Percentiles rank a stretch among this genome's conserved stretches.
Conservation (phyloP, 768 basidiomycete species). For the Fistulinella prunicolor region DNA sequence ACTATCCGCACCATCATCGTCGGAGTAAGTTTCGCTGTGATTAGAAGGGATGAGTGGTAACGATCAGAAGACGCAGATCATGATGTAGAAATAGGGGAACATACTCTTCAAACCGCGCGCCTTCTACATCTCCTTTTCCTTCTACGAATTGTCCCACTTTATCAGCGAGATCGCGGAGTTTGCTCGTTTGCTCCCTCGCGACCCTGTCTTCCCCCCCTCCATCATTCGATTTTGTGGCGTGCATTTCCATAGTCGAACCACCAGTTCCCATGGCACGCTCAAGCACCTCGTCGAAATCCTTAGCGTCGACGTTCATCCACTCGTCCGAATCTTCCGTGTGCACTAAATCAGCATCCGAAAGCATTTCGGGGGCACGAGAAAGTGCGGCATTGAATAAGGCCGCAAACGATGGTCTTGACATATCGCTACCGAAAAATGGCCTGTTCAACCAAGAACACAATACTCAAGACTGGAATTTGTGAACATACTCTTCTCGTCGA, state of each 20-base stretch:
- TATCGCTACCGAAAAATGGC: slow-evolving; percentile 40
- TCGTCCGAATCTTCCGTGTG: slow-evolving; percentile 69
- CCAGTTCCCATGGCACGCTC: slow-evolving; percentile 35
- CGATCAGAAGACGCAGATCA: slow-evolving; percentile 1
- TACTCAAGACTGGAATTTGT: not conserved
- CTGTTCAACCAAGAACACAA: not conserved
- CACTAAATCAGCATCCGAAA: slow-evolving; percentile 10
- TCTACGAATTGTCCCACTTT: slow-evolving; percentile 91
- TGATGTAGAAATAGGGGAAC: slow-evolving; percentile 27
- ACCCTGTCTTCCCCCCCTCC: slow-evolving; percentile 39
- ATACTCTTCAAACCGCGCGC: slow-evolving; percentile 89
- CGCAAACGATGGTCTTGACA: slow-evolving; percentile 73
- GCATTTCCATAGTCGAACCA: slow-evolving; percentile 15
- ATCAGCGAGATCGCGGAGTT: slow-evolving; percentile 71
- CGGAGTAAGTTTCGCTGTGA: slow-evolving; percentile 63
- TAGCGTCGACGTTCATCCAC: slow-evolving; percentile 82
- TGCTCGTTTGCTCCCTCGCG: slow-evolving; percentile 63
- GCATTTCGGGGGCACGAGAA: slow-evolving; percentile 35
- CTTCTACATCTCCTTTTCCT: slow-evolving; percentile 84
- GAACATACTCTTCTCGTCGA: slow-evolving; percentile 64
- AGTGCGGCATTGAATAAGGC: slow-evolving; percentile 66
- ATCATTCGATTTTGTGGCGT: slow-evolving; percentile 52
- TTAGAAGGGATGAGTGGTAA: not conserved
- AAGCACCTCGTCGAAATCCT: slow-evolving; percentile 74
- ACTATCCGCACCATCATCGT: slow-evolving; percentile 45